phyloP scores from a whole-genome alignment of 345 rosid species.

The Salix caprea region DNA sequence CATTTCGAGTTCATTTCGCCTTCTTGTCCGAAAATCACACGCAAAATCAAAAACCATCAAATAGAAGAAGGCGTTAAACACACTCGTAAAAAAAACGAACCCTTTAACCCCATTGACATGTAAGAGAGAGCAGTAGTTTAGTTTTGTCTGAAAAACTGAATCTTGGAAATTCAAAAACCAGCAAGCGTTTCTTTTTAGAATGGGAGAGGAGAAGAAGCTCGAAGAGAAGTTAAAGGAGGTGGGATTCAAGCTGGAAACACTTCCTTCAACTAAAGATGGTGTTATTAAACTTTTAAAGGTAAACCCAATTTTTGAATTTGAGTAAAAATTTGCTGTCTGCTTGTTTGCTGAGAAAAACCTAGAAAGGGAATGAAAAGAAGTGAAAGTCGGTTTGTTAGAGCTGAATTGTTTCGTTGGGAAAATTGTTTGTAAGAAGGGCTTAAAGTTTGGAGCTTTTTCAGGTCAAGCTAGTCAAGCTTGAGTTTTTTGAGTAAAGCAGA shows the following conservation, averaged over 20 bases:
- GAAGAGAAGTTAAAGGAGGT: slow-evolving; percentile 64
- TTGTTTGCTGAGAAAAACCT: slow-evolving; percentile 2
- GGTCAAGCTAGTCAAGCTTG: background rate
- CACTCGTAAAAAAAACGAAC: background rate
- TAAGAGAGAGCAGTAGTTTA: background rate
- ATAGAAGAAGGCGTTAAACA: background rate
- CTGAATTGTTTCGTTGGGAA: background rate
- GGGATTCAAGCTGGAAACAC: slow-evolving; percentile 84
- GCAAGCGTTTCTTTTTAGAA: background rate
- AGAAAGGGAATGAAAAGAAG: background rate
- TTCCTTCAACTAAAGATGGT: slow-evolving; percentile 66
- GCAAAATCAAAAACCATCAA: background rate
- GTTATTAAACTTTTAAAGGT: slow-evolving; percentile 85
- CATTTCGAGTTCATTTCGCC: slow-evolving; percentile 37
- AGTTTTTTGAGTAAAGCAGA: background rate
- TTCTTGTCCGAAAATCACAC: slow-evolving; percentile 32
- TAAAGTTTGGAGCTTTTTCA: background rate
- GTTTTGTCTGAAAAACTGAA: background rate
- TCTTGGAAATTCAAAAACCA: background rate
- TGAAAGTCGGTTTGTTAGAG: background rate
- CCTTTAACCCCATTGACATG: slow-evolving; percentile 20
- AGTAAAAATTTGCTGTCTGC: background rate
- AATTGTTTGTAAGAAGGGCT: background rate
- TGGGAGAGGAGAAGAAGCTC: slow-evolving; percentile 49
- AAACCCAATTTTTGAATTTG: slow-evolving; percentile 18